Evolutionary conservation across 129 eudicot species (phyloP).

Genomic region (Smallanthus sonchifolius): DNA sequence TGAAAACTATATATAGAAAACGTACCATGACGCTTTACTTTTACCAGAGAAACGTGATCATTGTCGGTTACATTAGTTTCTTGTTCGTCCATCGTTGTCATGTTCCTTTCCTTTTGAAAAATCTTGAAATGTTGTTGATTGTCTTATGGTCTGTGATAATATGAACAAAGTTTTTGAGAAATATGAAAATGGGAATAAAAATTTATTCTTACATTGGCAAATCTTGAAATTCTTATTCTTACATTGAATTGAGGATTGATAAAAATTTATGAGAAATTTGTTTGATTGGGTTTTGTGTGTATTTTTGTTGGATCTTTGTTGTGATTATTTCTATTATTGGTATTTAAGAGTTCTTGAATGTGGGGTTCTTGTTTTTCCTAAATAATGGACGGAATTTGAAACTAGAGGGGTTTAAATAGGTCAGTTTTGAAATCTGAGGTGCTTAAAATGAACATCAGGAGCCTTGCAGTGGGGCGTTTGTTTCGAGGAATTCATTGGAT

Average conservation of each 20-base stretch:
- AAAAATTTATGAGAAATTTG: not conserved
- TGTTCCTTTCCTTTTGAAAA: not conserved
- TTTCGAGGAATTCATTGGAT: too few relatives aligned
- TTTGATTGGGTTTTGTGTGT: slow-evolving; percentile 4
- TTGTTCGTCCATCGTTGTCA: slow-evolving; percentile 20
- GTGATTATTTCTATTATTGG: slow-evolving; percentile 14
- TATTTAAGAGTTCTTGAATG: slow-evolving; percentile 28
- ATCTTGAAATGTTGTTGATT: not conserved
- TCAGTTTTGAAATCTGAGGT: not conserved
- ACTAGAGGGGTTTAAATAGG: not conserved
- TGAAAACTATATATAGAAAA: not conserved
- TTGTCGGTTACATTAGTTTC: not conserved
- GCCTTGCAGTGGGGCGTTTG: too few relatives aligned
- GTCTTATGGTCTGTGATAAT: slow-evolving; percentile 11
- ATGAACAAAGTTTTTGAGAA: slow-evolving; percentile 14
- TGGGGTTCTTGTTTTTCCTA: slow-evolving; percentile 52
- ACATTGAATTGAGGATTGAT: too few relatives aligned
- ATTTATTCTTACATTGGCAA: too few relatives aligned
- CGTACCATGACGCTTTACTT: slow-evolving; percentile 19
- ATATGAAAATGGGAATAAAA: not conserved
- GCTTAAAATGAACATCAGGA: not conserved
- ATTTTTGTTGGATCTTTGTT: slow-evolving; percentile 14
- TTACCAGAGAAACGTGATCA: slow-evolving; percentile 19
- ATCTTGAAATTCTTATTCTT: too few relatives aligned
- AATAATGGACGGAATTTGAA: not conserved